These are phyloP conservation scores for Beauveria sp. DNA, from an alignment of 2,329 filamentous ascomycete genomes.

Conservation along the genomic window DNA sequence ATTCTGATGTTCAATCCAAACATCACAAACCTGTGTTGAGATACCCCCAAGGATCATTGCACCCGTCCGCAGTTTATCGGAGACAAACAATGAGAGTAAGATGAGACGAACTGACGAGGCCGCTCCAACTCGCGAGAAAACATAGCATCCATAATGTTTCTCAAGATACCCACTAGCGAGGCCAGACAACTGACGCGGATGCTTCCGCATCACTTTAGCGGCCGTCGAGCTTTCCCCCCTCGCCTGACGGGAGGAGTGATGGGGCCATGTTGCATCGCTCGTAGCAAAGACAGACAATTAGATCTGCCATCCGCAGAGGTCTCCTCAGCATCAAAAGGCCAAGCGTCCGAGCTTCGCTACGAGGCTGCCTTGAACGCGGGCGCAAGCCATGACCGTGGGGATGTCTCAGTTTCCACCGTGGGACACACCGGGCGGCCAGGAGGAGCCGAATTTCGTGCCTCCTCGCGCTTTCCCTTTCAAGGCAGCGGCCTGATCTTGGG, in stretches of 20 bases:
- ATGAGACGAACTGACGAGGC: background rate
- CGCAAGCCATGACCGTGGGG: constrained; percentile 6
- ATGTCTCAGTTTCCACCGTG: constrained; percentile 9
- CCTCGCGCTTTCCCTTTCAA: background rate
- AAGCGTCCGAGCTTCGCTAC: background rate
- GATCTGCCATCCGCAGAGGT: background rate
- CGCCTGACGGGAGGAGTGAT: background rate
- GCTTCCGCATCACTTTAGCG: constrained; percentile 5
- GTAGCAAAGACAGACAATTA: background rate
- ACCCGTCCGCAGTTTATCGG: background rate
- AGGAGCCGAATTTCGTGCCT: background rate
- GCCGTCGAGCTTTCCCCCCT: background rate
- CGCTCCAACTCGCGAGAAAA: background rate
- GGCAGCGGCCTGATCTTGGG: background rate
- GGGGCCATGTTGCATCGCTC: background rate
- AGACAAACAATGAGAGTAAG: background rate
- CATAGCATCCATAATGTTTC: background rate
- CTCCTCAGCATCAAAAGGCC: background rate
- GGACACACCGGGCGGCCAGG: background rate
- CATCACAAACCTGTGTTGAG: background rate
- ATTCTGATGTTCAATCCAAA: background rate
- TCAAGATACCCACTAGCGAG: background rate
- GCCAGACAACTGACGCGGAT: constrained; percentile 6
- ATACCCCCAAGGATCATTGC: background rate
- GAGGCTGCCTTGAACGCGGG: background rate